Evolutionary conservation across 163 green algal genomes (phyloP).

Genomic region (Scenedesmus sp.): DNA sequence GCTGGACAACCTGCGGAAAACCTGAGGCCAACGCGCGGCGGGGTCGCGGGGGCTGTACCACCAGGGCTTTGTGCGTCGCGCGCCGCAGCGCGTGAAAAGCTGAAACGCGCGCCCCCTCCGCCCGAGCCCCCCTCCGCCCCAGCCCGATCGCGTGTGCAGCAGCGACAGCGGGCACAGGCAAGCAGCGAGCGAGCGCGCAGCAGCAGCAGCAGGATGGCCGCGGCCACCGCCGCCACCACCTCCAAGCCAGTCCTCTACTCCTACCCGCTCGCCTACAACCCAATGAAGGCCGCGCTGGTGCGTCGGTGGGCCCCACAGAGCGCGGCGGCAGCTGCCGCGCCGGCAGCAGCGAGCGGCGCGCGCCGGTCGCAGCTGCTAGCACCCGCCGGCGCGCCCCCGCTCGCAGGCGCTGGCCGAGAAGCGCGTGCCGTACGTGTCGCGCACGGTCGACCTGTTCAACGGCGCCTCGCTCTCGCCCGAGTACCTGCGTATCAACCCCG

Average conservation of each 20-base stretch:
- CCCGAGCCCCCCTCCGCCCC: too few species aligned
- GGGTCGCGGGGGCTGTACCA: too few species aligned
- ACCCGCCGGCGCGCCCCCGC: too few species aligned
- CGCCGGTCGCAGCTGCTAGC: too few species aligned
- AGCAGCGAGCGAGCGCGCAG: neutral
- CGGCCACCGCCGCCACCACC: too few species aligned
- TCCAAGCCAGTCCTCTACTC: slow-evolving; percentile 23
- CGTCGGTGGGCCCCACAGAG: neutral
- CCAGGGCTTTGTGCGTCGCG: too few species aligned
- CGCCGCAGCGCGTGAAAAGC: too few species aligned
- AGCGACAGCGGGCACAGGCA: neutral
- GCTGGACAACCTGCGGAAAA: slow-evolving; percentile 67
- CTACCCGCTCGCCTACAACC: slow-evolving; percentile 42
- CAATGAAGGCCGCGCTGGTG: slow-evolving; percentile 38
- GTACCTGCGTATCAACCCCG: slow-evolving; percentile 32
- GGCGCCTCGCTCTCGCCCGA: slow-evolving; percentile 29
- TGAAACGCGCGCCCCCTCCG: too few species aligned
- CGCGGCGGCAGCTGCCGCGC: too few species aligned
- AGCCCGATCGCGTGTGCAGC: neutral
- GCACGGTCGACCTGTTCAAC: slow-evolving; percentile 35
- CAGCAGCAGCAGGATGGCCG: too few species aligned
- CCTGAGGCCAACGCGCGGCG: slow-evolving; percentile 26
- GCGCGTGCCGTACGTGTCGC: neutral
- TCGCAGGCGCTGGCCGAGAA: slow-evolving; percentile 34
- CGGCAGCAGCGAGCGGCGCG: too few species aligned